phyloP scores from a whole-genome alignment of 306 rosid species.

The Lotus japonicus region DNA sequence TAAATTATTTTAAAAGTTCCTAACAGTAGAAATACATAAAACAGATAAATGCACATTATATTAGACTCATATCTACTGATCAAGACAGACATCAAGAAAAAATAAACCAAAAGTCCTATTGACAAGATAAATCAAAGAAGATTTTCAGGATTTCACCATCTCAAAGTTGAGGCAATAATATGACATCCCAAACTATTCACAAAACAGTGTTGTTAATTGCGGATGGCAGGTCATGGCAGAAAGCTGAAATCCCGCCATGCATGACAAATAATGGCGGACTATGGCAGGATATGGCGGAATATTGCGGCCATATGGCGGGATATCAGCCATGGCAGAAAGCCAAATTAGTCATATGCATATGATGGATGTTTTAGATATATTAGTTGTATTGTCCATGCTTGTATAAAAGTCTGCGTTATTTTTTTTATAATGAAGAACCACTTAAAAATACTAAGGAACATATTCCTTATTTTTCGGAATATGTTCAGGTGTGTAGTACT shows the following conservation, averaged over 20 bases:
- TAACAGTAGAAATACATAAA: neutral
- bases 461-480: no score
- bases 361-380: neutral
- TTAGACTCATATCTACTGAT: neutral
- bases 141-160: constrained; percentile 6
- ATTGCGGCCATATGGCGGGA: no score
- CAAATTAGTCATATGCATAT: neutral
- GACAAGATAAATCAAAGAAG: constrained; percentile 8
- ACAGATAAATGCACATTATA: neutral
- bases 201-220: no score
- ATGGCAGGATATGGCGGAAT: no score
- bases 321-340: no score
- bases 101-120: neutral
- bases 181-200: constrained; percentile 4
- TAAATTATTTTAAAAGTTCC: neutral
- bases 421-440: neutral
- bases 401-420: neutral
- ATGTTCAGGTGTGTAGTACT: neutral
- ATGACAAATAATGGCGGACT: no score
- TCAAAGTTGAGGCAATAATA: neutral
- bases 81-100: constrained; percentile 11
- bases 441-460: no score
- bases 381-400: constrained; percentile 8
- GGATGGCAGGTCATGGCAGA: no score
- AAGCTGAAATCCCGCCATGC: no score